Evolutionary conservation across 148 eudicot genomes (phyloP), one percentile per base, ranked within the genome.

Genomic region (Vaccinium corymbosum): DNA sequence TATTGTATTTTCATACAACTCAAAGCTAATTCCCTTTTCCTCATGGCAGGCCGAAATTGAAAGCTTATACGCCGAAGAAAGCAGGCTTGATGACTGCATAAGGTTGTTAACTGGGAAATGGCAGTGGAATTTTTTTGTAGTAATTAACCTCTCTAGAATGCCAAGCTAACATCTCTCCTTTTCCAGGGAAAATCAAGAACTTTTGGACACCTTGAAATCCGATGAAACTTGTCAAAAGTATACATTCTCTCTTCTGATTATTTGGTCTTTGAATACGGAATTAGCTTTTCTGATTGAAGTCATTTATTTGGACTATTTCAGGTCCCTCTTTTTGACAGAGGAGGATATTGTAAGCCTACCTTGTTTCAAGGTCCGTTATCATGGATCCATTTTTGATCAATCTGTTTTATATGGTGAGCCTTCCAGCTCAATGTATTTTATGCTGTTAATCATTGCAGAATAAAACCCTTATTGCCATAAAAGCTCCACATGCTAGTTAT

Each of bases 401-500:
- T 62, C 51, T 10, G 35, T 80, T 50, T 42, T 59, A 46, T 57
- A 10, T 76, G 10, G 22, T 74, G 55, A 6, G 82, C 48, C 29
- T 25, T 74, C 74, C n/a, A 19, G 49, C 25, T 56, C 35, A 16
- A 42, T 46, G 53, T 72, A 51, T 9, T 81, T 78, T 79, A 27
- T 71, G 57, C 1, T 48, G 77, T 81, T 32, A 42, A 27, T 49
- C 35, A 9, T 81, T 25, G 72, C 87, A 90, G 92, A 84, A 90
- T 79, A 57, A 89, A 82, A 90, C 91, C 76, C 79, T 90, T 10
- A 87, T 90, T 62, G 89, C 80, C 10, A 52, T 90, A 81, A 83
- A 88, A 81, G 91, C 92, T 70, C 92, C 92, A 19, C 85, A 46
- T 81, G 92, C 85, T 77, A 90, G 90, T 85, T 78, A 29, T 57